Evolutionary conservation across 139 green algal genomes (phyloP), one percentile per base, ranked within the genome.

Genomic region (Micractinium sp.): DNA sequence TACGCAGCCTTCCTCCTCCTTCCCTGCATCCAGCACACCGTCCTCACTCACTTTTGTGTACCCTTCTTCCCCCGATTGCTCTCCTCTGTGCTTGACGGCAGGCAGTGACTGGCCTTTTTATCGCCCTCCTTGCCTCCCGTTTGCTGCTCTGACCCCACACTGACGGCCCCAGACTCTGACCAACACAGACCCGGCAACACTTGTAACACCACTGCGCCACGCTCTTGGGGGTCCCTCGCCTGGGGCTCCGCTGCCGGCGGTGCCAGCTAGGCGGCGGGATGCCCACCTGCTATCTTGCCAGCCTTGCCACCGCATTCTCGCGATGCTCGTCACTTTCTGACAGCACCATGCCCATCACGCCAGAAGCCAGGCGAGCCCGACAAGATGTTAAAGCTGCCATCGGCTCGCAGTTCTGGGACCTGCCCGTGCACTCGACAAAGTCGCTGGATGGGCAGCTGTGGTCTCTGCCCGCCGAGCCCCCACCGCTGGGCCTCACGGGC

Each of bases 371-470:
- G 14, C 63, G 87, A 5, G 66, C 90, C 29, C 84, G 92, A 19
- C 87, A 90, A 61, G 92, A 94, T 13, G 91, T 95, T 0, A 89
- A 93, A 25, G 82, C 78, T 9, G 85, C 87, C 12, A 87, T 97
- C 12, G 69, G 36, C n/a, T 87, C 90, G 3, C 95, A 98, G 84
- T 98, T 97, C 71, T 97, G 95, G 95, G 92, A 93, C 3, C 82
- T 94, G 82, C 75, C 88, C 0, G 83, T 93, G 9, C 83, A 93
- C 53, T 92, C 88, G 4, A 41, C 85, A 13, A 60, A 84, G 39
- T 93, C 87, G 22, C 66, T 96, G 1, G 93, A 95, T 82, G 94
- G 94, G 12, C 78, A 90, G 25, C 61, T 87, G 12, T 88, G 79
- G 27, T 88, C 87, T 18, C 87, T 92, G 29, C 91, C 95, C 0